Evolutionary conservation across 176 grass and related monocot species (phyloP).

Genomic region (Triticum monococcum): DNA sequence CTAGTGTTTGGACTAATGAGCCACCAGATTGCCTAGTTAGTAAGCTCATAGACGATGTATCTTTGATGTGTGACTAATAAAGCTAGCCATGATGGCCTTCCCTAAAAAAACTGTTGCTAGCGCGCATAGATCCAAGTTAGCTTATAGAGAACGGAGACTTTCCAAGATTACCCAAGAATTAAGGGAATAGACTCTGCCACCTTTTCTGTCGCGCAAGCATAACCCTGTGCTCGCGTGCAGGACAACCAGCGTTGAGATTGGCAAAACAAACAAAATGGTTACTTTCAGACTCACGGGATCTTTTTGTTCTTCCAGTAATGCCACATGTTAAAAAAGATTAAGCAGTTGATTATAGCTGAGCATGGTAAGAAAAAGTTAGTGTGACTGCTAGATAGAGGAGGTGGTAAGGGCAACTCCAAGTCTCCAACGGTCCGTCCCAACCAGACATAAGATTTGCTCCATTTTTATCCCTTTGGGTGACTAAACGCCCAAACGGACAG

Average conservation of each 20-base stretch:
- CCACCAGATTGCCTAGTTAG: no score
- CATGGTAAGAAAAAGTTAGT: background rate
- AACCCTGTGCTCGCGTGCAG: background rate
- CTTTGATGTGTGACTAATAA: no score
- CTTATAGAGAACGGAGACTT: background rate
- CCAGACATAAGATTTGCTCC: no score
- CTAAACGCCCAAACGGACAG: no score
- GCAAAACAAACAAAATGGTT: background rate
- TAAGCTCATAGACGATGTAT: no score
- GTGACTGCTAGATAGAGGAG: background rate
- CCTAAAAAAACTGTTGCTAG: background rate
- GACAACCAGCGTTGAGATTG: conserved; percentile 26
- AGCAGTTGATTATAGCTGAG: background rate
- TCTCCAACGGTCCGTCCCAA: no score
- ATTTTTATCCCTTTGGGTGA: no score
- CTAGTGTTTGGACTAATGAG: no score
- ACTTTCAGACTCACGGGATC: no score
- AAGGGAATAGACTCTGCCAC: conserved; percentile 8
- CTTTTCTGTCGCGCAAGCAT: background rate
- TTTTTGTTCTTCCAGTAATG: no score
- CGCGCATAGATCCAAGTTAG: background rate
- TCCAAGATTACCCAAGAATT: conserved; percentile 25
- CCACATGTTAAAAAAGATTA: background rate
- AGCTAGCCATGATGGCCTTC: no score
- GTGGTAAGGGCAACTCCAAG: background rate